These are phyloP conservation scores for Microdochium trichocladiopsis DNA, from an alignment of 2,329 filamentous ascomycete genomes.

Conservation along the genomic window DNA sequence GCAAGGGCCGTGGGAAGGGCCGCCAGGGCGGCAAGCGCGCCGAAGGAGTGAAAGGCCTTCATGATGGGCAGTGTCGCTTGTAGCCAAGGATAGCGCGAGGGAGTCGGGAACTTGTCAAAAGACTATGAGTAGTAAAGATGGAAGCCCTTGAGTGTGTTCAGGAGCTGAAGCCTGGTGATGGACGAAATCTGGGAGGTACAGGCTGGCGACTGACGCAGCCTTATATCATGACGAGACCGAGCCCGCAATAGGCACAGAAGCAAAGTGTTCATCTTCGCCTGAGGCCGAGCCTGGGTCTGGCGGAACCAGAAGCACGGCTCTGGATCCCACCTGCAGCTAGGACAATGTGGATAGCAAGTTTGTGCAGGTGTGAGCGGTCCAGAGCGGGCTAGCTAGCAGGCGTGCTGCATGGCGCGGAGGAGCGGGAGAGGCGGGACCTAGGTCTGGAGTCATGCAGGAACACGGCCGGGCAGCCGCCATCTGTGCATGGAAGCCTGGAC, in stretches of 20 bases:
- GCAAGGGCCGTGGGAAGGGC: slow-evolving; percentile 29
- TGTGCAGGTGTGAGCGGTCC: too few species aligned
- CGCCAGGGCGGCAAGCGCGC: slow-evolving; percentile 29
- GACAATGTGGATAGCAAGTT: too few species aligned
- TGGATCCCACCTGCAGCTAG: too few species aligned
- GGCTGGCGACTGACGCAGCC: neutral
- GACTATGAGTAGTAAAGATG: too few species aligned
- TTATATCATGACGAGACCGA: neutral
- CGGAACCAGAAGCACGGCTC: neutral
- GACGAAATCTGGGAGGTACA: neutral
- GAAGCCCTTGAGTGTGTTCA: neutral
- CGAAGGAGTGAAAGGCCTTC: slow-evolving; percentile 22
- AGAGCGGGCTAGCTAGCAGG: too few species aligned
- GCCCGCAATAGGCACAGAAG: neutral
- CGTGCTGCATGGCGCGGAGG: too few species aligned
- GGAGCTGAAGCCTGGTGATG: neutral
- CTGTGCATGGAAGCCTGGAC: too few species aligned
- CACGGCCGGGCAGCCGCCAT: too few species aligned
- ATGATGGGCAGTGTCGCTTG: slow-evolving; percentile 17
- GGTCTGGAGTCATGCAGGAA: too few species aligned
- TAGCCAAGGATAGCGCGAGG: too few species aligned
- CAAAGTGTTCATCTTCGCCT: neutral
- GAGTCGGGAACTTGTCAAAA: neutral
- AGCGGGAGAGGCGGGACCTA: too few species aligned
- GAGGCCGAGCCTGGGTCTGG: neutral